A percentile compares a stretch with the other conserved stretches of the same genome.
phyloP scores from a whole-genome alignment of 768 basidiomycete species.

The Phaeotremella fagi region DNA sequence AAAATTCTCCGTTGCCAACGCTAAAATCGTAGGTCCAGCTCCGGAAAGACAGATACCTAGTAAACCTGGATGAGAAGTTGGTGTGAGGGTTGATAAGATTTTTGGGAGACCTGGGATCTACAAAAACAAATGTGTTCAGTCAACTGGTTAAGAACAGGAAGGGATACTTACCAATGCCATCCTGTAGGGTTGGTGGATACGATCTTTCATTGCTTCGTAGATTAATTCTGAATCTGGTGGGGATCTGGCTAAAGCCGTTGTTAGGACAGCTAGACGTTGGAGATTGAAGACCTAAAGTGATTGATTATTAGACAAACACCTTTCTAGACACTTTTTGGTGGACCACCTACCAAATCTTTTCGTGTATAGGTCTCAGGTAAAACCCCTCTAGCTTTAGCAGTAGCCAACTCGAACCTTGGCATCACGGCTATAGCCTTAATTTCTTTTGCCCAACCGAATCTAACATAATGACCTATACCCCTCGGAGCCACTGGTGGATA shows the following conservation, averaged over 20 bases:
- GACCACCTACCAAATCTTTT: slow-evolving; percentile 73
- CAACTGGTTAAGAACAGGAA: background rate
- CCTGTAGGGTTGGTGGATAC: slow-evolving; percentile 94
- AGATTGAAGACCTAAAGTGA: slow-evolving; percentile 83
- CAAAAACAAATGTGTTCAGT: background rate
- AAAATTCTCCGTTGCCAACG: slow-evolving; percentile 79
- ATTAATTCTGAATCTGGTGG: slow-evolving; percentile 95
- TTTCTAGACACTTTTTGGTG: background rate
- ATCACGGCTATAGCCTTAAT: slow-evolving; percentile 93
- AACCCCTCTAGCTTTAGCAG: slow-evolving; percentile 85
- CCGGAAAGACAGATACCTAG: slow-evolving; percentile 96
- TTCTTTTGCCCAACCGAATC: slow-evolving; percentile 74
- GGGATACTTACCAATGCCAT: slow-evolving; percentile 65
- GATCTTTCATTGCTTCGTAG: slow-evolving; percentile 98
- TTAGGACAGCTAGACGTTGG: slow-evolving; percentile 90
- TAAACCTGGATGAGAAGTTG: slow-evolving; percentile 82
- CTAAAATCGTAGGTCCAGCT: slow-evolving; percentile 94
- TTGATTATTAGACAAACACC: no score
- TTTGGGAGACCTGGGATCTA: slow-evolving; percentile 94
- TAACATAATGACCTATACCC: slow-evolving; percentile 91
- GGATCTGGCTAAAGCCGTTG: slow-evolving; percentile 80
- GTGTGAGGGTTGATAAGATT: slow-evolving; percentile 83
- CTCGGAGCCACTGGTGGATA: slow-evolving; percentile 79
- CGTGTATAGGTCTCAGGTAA: slow-evolving; percentile 79
- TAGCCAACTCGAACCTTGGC: slow-evolving; percentile 91